These are phyloP conservation scores for Ajuga reptans DNA, from an alignment of 305 asterid species.

Conservation along the genomic window DNA sequence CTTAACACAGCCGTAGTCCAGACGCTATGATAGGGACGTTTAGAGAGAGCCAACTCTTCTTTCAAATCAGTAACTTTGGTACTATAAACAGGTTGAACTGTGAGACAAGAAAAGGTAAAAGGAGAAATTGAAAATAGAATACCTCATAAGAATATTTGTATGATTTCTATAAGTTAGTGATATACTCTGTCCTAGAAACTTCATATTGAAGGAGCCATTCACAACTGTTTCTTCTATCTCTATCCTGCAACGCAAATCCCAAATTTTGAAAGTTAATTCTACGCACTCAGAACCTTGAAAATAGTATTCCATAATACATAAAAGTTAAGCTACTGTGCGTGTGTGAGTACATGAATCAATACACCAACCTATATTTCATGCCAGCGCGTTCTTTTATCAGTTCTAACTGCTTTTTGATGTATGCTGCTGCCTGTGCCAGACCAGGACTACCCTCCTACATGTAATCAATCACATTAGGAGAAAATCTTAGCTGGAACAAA, in stretches of 20 bases:
- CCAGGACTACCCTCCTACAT: slow-evolving; percentile 86
- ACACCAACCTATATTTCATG: slow-evolving; percentile 52
- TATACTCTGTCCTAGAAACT: slow-evolving; percentile 66
- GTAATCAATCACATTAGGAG: slow-evolving; percentile 13
- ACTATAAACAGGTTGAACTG: background rate
- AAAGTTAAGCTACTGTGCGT: background rate
- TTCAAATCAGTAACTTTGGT: background rate
- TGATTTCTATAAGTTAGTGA: slow-evolving; percentile 77
- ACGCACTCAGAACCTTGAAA: too few relatives aligned
- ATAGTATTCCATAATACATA: background rate
- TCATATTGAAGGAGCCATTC: slow-evolving; percentile 84
- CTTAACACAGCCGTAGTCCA: background rate
- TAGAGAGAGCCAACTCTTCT: background rate
- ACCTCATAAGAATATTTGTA: slow-evolving; percentile 87
- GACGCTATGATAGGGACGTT: slow-evolving; percentile 10
- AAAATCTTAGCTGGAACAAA: background rate
- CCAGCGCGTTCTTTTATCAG: slow-evolving; percentile 75
- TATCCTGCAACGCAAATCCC: slow-evolving; percentile 52
- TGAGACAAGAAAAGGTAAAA: background rate
- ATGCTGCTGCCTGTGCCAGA: slow-evolving; percentile 68
- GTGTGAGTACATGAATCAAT: background rate
- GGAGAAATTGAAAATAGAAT: slow-evolving; percentile 5
- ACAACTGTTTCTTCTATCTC: slow-evolving; percentile 86
- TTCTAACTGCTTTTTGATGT: slow-evolving; percentile 68
- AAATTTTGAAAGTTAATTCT: slow-evolving; percentile 8